Evolutionary conservation across 2,329 filamentous ascomycete species (phyloP).

Genomic region (Colletotrichum sp.): DNA sequence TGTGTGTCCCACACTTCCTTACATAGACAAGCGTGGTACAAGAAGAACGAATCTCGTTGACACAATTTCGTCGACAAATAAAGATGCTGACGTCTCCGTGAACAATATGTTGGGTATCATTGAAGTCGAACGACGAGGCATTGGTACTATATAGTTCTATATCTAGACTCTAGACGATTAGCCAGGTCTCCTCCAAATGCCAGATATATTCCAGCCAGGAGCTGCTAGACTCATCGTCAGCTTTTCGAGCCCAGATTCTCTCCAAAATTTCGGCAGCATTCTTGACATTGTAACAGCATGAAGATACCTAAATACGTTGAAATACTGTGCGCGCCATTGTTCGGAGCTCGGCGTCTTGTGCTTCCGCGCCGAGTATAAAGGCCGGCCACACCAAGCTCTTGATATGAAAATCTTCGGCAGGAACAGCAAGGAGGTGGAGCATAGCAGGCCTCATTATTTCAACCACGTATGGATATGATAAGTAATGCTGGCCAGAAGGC

Average conservation of each 20-base stretch:
- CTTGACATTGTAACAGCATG: constrained; percentile 10
- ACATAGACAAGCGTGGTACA: constrained; percentile 6
- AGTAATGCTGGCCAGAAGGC: not conserved
- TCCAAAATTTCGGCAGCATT: constrained; percentile 4
- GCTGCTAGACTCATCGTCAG: not conserved
- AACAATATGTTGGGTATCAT: not conserved
- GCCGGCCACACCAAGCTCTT: constrained; percentile 15
- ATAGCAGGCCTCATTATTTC: not conserved
- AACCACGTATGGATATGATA: not conserved
- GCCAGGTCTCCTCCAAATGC: constrained; percentile 7
- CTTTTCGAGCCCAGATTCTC: not conserved
- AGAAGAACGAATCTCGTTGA: not conserved
- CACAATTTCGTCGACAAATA: not conserved
- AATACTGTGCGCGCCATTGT: not conserved
- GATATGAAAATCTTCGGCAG: constrained; percentile 4
- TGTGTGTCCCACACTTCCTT: constrained; percentile 3
- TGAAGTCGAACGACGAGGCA: not conserved
- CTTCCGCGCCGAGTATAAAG: constrained; percentile 3
- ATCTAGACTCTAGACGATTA: not conserved
- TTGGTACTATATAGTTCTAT: not conserved
- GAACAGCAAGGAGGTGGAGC: not conserved
- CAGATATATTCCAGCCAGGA: constrained; percentile 7
- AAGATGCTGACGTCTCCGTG: not conserved
- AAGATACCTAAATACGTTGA: constrained; percentile 5
- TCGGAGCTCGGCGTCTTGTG: not conserved